These are phyloP conservation scores for Lepidium sativum DNA, from an alignment of 345 rosid genomes.

Conservation along the genomic window DNA sequence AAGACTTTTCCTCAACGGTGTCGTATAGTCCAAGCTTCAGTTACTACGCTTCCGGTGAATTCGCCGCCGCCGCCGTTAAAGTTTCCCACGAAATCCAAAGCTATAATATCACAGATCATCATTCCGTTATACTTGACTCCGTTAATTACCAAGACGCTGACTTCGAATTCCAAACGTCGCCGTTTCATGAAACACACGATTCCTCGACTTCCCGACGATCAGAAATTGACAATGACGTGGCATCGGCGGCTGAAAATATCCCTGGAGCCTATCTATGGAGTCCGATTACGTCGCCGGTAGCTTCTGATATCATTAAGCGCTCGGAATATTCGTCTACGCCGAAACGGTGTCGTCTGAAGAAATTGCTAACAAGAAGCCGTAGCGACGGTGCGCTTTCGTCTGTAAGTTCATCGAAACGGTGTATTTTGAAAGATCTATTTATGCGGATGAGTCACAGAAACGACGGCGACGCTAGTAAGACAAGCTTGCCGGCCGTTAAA, in stretches of 20 bases:
- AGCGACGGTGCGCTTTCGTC: constrained; percentile 52
- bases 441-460: constrained; percentile 1
- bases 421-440: not conserved
- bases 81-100: constrained; percentile 24
- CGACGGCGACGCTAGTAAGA: not conserved
- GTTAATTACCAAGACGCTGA: constrained; percentile 30
- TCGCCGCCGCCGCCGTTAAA: constrained; percentile 31
- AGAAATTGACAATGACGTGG: constrained; percentile 5
- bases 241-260: constrained; percentile 35
- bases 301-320: constrained; percentile 28
- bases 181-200: not conserved
- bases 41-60: constrained; percentile 35
- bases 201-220: too few species aligned
- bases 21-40: constrained; percentile 65
- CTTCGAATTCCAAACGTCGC: constrained; percentile 46
- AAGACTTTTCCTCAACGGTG: constrained; percentile 22
- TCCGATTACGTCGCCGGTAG: not conserved
- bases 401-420: not conserved
- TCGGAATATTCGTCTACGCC: not conserved
- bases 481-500: not conserved
- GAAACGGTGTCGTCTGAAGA: constrained; percentile 43
- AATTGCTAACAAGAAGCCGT: constrained; percentile 45
- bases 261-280: constrained; percentile 21
- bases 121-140: not conserved
- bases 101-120: not conserved